Evolutionary conservation across 139 green algal genomes (phyloP), one percentile per base, ranked within the genome.

Genomic region (Chlamydomonas urium): DNA sequence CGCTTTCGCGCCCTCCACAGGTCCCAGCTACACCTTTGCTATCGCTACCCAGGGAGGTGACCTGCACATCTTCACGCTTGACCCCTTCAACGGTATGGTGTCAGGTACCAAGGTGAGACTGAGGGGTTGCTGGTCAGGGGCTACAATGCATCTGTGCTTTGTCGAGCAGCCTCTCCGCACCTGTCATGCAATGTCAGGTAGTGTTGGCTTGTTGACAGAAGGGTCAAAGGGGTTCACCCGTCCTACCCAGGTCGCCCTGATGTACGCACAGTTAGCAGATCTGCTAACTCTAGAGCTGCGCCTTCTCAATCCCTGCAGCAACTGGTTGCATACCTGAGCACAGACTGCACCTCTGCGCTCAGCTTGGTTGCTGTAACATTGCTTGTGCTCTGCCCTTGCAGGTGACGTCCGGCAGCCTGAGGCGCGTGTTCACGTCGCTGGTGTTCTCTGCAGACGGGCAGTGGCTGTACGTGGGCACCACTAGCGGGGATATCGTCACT

Each of bases 401-500:
- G 74, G 74, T 86, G 4, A 74, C 56, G 1, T 36, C 71, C 23
- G 83, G 83, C 48, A 85, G 65, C 36, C 72, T 88, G 10, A 70
- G 75, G n/a, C 74, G 79, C 2, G n/a, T 58, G 2, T 81, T 81
- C 75, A 85, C 56, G 1, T 77, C 45, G 21, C 77, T 90, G 26
- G 48, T 76, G 6, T 90, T 81, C 70, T 83, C 76, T 26, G 3
- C 74, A 1, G 79, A 85, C 59, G 74, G 79, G 4, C 45, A 48
- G 6, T 90, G 84, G 84, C 69, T 90, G 53, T 88, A 85, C 69
- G 76, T 74, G 29, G 84, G 84, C 35, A 86, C 84, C 5, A 53
- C 66, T 2, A 82, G 58, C 24, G 79, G 76, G 0, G 84, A 90
- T 61, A 72, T 88, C 26, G 65, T 86, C 5, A 83, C 79, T 10